Base-by-base conservation (phyloP, 2,329 filamentous ascomycete species). In the Mariannaea elegans region DNA sequence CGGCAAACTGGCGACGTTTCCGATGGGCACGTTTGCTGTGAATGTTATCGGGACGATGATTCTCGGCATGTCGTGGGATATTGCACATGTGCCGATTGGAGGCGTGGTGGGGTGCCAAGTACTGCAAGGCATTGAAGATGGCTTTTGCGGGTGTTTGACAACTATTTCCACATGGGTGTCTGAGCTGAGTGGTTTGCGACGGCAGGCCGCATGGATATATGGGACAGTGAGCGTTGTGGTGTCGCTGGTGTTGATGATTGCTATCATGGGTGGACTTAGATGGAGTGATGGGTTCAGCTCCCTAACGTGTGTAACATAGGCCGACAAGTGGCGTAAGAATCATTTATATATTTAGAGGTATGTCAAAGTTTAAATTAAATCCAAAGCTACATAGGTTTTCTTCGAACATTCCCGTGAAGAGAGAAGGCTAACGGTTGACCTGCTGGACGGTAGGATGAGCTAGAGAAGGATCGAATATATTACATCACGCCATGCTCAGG, bases 1-100 rank as follows among this genome's bases (percentile, higher is more conserved):
- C 69, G 79, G 84, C 0, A 81, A 86, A 18, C 66, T 87, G 0
- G 75, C 87, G 0, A 78, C 83, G 0, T 97, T 97, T 66, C 94
- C 94, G 0, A 75, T 97, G 0, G 94, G 94, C 2, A 98, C 94
- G 0, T 97, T 97, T 69, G 77, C 80, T 0, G 92, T 90, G 24
- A 98, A 98, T 70, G 81, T 96, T 4, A 73, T 90, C 13, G 94
- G 94, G 4, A 93, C 92, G 0, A 84, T 84, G 0, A 76, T 97
- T 14, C 75, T 96, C 48, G 93, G 87, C 13, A 88, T 93, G 83
- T 85, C 87, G 27, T 97, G 86, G 80, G 91, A 96, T 71, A 78
- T 97, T 49, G 91, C 93, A 64, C 93, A 92, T 70, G 83, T 82
- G 0, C 84, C 82, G 0, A 64, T 82, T 2, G 84, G 84, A 1